Conservation (phyloP, 2,329 filamentous ascomycete species). For the Diaporthe caulivora region DNA sequence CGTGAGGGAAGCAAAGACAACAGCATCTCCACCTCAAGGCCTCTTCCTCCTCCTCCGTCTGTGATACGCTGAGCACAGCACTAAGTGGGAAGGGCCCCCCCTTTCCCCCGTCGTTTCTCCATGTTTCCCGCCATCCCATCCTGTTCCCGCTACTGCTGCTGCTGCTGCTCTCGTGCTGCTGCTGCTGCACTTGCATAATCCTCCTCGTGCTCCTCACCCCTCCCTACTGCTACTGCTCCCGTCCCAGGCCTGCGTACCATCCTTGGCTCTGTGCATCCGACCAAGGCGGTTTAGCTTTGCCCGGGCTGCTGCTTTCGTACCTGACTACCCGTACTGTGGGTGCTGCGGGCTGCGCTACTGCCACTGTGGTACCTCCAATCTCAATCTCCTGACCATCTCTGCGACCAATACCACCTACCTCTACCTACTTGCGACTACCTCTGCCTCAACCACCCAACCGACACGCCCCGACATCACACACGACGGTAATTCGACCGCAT, state of each 20-base stretch:
- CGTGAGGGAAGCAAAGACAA: neutral
- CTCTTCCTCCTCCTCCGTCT: neutral
- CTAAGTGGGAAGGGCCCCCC: neutral
- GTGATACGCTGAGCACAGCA: neutral
- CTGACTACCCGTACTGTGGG: neutral
- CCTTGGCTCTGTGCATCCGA: constrained; percentile 15
- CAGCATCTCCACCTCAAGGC: neutral
- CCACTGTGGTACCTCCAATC: neutral
- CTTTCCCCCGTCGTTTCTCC: neutral
- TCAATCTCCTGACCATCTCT: constrained; percentile 10
- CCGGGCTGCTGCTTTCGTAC: constrained; percentile 22
- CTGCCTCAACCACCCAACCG: neutral
- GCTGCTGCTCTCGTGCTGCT: too few species aligned
- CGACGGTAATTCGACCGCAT: neutral
- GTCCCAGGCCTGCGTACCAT: neutral
- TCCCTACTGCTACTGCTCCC: neutral
- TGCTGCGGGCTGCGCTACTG: neutral
- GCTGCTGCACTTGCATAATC: too few species aligned
- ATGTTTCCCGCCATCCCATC: neutral
- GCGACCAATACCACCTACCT: neutral
- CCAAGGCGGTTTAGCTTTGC: constrained; percentile 12
- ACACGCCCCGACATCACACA: constrained; percentile 1
- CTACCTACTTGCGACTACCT: neutral
- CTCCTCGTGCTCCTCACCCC: neutral
- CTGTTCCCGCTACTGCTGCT: too few species aligned